These are phyloP conservation scores for Gardenia jasminoides DNA, from an alignment of 257 asterid species.

Conservation along the genomic window DNA sequence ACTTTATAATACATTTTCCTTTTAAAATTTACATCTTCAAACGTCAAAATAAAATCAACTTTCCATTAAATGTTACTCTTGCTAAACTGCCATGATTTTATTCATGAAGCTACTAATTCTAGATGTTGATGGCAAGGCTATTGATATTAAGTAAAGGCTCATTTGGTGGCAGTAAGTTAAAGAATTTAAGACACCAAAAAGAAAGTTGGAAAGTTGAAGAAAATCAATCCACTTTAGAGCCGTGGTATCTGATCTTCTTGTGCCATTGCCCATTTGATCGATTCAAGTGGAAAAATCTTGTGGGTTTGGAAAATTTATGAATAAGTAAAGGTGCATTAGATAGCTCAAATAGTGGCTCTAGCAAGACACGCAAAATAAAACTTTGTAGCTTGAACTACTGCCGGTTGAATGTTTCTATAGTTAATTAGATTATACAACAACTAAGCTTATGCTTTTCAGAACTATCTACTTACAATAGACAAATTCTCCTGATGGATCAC, in stretches of 20 bases:
- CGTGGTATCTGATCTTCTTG: not conserved
- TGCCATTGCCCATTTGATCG: not conserved
- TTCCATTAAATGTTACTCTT: too few relatives aligned
- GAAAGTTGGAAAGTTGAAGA: not conserved
- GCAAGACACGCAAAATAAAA: slow-evolving; percentile 39
- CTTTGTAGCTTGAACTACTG: slow-evolving; percentile 35
- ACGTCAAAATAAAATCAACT: too few relatives aligned
- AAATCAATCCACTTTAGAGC: not conserved
- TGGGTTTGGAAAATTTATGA: not conserved
- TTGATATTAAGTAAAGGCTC: not conserved
- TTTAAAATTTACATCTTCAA: too few relatives aligned
- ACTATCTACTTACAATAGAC: too few relatives aligned
- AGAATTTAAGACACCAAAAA: not conserved
- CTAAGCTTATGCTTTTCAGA: not conserved
- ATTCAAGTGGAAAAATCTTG: not conserved
- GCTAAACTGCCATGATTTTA: too few relatives aligned
- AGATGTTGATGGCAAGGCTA: not conserved
- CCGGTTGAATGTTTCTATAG: slow-evolving; percentile 15
- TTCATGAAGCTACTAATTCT: not conserved
- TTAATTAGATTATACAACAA: not conserved
- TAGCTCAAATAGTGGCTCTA: slow-evolving; percentile 39
- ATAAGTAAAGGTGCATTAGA: slow-evolving; percentile 16
- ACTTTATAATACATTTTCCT: too few relatives aligned
- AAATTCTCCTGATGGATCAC: too few relatives aligned
- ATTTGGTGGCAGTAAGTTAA: too few relatives aligned